These are phyloP conservation scores for Pleoardoris graminearum DNA, from an alignment of 2,329 filamentous ascomycete genomes.

Conservation along the genomic window DNA sequence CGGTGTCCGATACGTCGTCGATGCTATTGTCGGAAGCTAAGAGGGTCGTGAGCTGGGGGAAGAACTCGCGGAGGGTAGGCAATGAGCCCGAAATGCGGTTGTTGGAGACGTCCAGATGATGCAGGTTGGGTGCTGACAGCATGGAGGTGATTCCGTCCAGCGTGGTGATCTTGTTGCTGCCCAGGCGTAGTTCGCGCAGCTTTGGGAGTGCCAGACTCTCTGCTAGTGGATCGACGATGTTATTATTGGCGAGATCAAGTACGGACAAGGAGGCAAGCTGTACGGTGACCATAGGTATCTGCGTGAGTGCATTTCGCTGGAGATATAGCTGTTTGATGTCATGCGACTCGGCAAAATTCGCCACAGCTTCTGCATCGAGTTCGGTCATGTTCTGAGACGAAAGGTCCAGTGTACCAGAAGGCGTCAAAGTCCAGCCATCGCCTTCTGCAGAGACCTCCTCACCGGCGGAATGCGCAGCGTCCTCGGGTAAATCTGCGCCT, in stretches of 20 bases:
- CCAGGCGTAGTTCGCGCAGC: conserved; percentile 76
- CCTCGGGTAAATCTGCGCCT: conserved; percentile 2
- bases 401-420: conserved; percentile 48
- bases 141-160: conserved; percentile 67
- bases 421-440: conserved; percentile 37
- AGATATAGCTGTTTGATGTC: conserved; percentile 65
- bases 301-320: conserved; percentile 74
- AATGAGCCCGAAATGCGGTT: conserved; percentile 75
- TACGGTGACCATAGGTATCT: conserved; percentile 69
- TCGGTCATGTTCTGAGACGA: conserved; percentile 46
- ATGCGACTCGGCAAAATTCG: conserved; percentile 51
- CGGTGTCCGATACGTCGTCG: conserved; percentile 70
- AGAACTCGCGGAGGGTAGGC: conserved; percentile 66
- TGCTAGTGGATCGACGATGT: conserved; percentile 54
- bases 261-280: conserved; percentile 71
- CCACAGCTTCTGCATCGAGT: conserved; percentile 40
- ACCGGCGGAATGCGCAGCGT: conserved; percentile 10
- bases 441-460: conserved; percentile 5
- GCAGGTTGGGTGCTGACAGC: conserved; percentile 73
- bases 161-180: conserved; percentile 69
- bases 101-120: conserved; percentile 77
- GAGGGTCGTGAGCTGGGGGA: conserved; percentile 71
- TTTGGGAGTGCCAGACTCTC: conserved; percentile 67
- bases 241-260: conserved; percentile 78
- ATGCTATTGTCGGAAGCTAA: conserved; percentile 80